Evolutionary conservation across 192 early-diverging fungal species (phyloP).

Genomic region (Geranomyces variabilis): DNA sequence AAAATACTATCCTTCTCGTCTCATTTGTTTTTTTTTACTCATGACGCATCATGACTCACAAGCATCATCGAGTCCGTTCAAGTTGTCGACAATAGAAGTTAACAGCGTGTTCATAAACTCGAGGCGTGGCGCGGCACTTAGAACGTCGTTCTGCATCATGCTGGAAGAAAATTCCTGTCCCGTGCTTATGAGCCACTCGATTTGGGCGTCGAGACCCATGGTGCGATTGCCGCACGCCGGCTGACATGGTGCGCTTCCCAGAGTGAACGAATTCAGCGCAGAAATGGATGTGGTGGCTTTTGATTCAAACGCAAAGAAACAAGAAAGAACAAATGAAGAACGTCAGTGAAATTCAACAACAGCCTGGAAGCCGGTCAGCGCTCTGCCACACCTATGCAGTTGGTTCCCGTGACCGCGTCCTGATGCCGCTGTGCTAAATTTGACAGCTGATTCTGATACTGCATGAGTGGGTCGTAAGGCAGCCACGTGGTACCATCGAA

Average conservation of each 20-base stretch:
- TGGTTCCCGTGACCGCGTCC: slow-evolving; percentile 9
- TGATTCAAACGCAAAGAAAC: no score
- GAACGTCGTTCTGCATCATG: background rate
- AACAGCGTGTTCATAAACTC: slow-evolving; percentile 9
- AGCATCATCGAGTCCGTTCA: slow-evolving; percentile 12
- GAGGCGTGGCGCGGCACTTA: background rate
- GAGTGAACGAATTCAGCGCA: slow-evolving; percentile 1
- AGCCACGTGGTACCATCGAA: slow-evolving; percentile 28
- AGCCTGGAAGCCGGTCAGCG: no score
- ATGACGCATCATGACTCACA: no score
- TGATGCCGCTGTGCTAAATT: slow-evolving; percentile 14
- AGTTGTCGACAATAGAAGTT: background rate
- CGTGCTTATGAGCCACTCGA: slow-evolving; percentile 14
- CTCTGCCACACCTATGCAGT: slow-evolving; percentile 18
- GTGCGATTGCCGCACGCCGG: slow-evolving; percentile 29
- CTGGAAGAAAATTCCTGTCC: slow-evolving; percentile 6
- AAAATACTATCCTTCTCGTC: no score
- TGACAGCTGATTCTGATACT: slow-evolving; percentile 10
- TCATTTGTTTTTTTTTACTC: no score
- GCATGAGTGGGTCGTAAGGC: slow-evolving; percentile 23
- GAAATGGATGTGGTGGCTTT: slow-evolving; percentile 16
- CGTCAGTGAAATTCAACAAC: no score
- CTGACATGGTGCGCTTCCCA: slow-evolving; percentile 25
- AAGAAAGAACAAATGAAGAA: no score
- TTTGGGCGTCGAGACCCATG: slow-evolving; percentile 24